Conservation (phyloP, 805 yeast genomes). For the Lachancea meyersii region DNA sequence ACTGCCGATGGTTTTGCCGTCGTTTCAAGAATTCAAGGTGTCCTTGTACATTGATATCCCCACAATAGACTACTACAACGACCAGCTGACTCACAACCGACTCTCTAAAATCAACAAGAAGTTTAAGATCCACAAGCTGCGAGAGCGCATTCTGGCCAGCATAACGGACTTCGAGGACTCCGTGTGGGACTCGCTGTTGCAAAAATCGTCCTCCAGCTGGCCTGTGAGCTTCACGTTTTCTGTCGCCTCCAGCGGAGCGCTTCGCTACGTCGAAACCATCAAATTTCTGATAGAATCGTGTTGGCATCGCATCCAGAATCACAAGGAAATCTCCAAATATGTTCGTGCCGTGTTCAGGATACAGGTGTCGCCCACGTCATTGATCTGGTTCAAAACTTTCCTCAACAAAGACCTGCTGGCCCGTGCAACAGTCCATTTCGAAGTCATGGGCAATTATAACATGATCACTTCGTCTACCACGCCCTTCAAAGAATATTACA, state of each 20-base stretch:
- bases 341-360: constrained; percentile 19
- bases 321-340: constrained; percentile 6
- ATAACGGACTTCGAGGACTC: constrained; percentile 23
- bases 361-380: constrained; percentile 26
- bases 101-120: constrained; percentile 26
- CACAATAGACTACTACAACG: constrained; percentile 32
- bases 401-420: constrained; percentile 17
- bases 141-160: constrained; percentile 22
- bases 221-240: constrained; percentile 11
- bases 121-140: constrained; percentile 27
- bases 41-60: constrained; percentile 31
- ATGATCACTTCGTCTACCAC: constrained; percentile 17
- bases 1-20: constrained; percentile 4
- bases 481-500: constrained; percentile 32
- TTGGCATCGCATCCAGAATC: constrained; percentile 12
- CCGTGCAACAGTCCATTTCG: constrained; percentile 18
- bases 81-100: constrained; percentile 25
- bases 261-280: constrained; percentile 32
- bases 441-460: constrained; percentile 15
- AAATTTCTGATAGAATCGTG: constrained; percentile 27
- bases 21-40: constrained; percentile 17
- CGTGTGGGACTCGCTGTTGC: constrained; percentile 19
- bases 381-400: constrained; percentile 31
- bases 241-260: constrained; percentile 28
- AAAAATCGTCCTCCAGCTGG: constrained; percentile 1